Base-by-base conservation (phyloP, 2,329 filamentous ascomycete species). In the Aspergillus flavus region DNA sequence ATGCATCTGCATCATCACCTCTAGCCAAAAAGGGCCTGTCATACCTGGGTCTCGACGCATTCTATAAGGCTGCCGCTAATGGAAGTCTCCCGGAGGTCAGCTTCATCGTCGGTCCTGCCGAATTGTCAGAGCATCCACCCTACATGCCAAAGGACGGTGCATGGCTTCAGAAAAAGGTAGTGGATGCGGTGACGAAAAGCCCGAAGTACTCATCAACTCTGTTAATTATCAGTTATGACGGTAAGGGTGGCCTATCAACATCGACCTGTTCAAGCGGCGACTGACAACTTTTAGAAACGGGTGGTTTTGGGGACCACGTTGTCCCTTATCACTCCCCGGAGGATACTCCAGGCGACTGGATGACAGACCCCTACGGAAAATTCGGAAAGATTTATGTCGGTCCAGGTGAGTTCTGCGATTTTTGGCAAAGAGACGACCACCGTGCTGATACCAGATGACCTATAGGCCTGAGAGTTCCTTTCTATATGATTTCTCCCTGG, bases 401-500 rank as follows among this genome's bases (percentile, higher is more conserved):
- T 5, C 81, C 81, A 43, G 77, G 75, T 70, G 21, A 56, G 32
- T n/a, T 28, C 36, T 19, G n/a, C 30, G 14, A 21, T 11, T n/a
- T 23, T 26, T 62, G 14, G 11, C n/a, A 26, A 36, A 26, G 48
- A 36, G 19, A 57, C 11, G 12, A 21, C 16, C 16, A 21, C 1
- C 6, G 28, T 41, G 34, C 61, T 64, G 21, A 63, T 36, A 19
- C 52, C 5, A 2, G 19, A 19, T 54, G 30, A 4, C 30, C 3
- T 6, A 36, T 41, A 75, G 79, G 80, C 32, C 81, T 84, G 69
- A 83, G 85, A 9, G 75, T 86, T 2, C 84, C 84, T 0, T 83
- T 86, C 64, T 83, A 83, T 66, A 85, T 86, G 71, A 78, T 86
- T 60, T 86, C 84, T 0, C 84, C 84, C 0, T 86, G 82, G 79